These are phyloP conservation scores for Curvularia verruculosa DNA, from an alignment of 2,329 filamentous ascomycete species.

Conservation along the genomic window DNA sequence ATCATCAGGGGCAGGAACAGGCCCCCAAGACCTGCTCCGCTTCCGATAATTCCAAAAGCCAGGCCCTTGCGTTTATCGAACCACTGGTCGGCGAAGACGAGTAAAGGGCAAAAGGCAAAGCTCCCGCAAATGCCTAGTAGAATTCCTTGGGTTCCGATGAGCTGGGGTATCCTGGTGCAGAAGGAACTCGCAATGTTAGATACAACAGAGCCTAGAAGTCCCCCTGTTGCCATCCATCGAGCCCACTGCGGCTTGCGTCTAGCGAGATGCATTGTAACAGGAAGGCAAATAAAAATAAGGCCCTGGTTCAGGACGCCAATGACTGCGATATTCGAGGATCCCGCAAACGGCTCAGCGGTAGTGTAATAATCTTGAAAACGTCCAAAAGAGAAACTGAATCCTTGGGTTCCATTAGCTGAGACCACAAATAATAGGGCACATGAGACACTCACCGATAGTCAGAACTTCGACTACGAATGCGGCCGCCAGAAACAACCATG, in stretches of 20 bases:
- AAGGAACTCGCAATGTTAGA: constrained; percentile 26
- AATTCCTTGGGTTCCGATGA: constrained; percentile 49
- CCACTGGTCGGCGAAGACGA: constrained; percentile 66
- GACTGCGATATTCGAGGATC: constrained; percentile 61
- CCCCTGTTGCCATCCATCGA: background rate
- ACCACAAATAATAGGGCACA: background rate
- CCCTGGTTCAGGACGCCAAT: constrained; percentile 55
- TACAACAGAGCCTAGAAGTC: background rate
- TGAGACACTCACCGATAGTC: constrained; percentile 50
- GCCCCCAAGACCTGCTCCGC: constrained; percentile 49
- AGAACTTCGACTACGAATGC: constrained; percentile 59
- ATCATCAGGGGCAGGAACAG: constrained; percentile 53
- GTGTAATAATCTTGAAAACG: constrained; percentile 74
- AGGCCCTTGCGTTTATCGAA: constrained; percentile 64
- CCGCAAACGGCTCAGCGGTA: constrained; percentile 63
- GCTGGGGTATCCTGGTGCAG: constrained; percentile 35
- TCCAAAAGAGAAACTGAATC: constrained; percentile 71
- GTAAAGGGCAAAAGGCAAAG: constrained; percentile 54
- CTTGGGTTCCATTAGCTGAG: constrained; percentile 45
- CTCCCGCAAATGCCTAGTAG: constrained; percentile 52
- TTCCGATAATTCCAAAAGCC: constrained; percentile 67
- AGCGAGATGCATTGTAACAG: constrained; percentile 24
- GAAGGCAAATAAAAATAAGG: background rate
- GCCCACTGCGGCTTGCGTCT: constrained; percentile 29
- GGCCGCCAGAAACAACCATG: constrained; percentile 28